phyloP scores from a whole-genome alignment of 1,139 yeast species.

The Geotrichum macrosporum region DNA sequence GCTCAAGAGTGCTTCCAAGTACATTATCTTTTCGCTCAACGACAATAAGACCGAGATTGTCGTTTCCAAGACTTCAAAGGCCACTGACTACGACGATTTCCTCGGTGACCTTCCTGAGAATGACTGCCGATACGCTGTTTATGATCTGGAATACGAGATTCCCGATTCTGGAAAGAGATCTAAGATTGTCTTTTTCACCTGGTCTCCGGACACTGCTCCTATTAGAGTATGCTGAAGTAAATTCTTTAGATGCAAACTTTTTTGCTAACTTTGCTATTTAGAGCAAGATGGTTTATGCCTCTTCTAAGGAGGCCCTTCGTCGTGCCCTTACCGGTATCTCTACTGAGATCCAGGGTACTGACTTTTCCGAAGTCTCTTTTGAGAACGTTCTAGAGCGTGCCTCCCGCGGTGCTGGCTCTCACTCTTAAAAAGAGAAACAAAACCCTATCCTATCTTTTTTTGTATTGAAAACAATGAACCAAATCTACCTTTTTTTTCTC shows the following conservation, averaged over 20 bases:
- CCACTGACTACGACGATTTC: conserved; percentile 73
- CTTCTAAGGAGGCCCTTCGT: conserved; percentile 96
- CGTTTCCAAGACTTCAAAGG: conserved; percentile 78
- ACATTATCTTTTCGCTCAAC: conserved; percentile 72
- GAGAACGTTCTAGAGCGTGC: conserved; percentile 90
- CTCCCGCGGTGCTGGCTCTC: conserved; percentile 58
- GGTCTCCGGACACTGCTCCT: conserved; percentile 98
- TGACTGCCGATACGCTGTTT: conserved; percentile 94
- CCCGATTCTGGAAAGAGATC: conserved; percentile 89
- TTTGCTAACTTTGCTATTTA: conserved; percentile 19
- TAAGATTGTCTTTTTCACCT: conserved; percentile 86
- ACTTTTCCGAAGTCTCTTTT: conserved; percentile 91
- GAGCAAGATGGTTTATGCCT: conserved; percentile 95
- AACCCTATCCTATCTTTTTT: too few relatives aligned
- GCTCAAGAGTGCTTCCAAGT: conserved; percentile 83
- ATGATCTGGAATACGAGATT: conserved; percentile 92
- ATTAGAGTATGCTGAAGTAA: conserved; percentile 42
- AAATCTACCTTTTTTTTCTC: too few relatives aligned
- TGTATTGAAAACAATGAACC: too few relatives aligned
- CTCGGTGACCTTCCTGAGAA: conserved; percentile 86
- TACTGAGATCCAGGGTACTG: conserved; percentile 95
- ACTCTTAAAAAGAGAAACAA: background rate
- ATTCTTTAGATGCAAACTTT: background rate
- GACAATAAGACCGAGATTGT: conserved; percentile 84
- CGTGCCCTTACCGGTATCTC: conserved; percentile 94